phyloP scores from a whole-genome alignment of 495 filamentous ascomycete genomes.

The Thermothielavioides terrestris region DNA sequence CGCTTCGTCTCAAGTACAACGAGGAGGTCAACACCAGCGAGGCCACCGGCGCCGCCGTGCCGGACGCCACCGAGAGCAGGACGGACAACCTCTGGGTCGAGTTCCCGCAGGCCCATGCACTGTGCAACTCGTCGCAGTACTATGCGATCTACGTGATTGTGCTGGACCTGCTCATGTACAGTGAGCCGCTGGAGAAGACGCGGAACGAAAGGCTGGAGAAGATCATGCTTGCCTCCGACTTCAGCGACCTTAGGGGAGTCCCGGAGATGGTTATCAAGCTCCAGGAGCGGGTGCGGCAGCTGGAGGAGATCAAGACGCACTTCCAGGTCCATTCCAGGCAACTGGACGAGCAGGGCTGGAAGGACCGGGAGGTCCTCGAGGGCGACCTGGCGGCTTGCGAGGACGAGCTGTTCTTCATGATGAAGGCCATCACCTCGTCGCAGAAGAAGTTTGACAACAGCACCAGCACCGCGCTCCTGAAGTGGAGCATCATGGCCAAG shows the following conservation, averaged over 20 bases:
- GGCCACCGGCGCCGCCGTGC: conserved; percentile 23
- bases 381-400: conserved; percentile 82
- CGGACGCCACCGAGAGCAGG: conserved; percentile 59
- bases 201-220: conserved; percentile 88
- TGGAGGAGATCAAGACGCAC: conserved; percentile 93
- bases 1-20: conserved; percentile 92
- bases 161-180: conserved; percentile 87
- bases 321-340: conserved; percentile 88
- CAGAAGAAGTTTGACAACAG: conserved; percentile 75
- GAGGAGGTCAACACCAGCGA: conserved; percentile 73
- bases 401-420: conserved; percentile 98
- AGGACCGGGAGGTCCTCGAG: conserved; percentile 76
- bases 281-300: conserved; percentile 82
- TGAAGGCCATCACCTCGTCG: conserved; percentile 97
- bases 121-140: conserved; percentile 94
- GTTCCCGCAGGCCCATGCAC: conserved; percentile 82
- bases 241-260: conserved; percentile 89
- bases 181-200: conserved; percentile 91
- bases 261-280: conserved; percentile 88
- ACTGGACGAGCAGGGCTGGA: conserved; percentile 83
- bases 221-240: conserved; percentile 99
- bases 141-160: conserved; percentile 97
- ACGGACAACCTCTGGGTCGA: conserved; percentile 96
- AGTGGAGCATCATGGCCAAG: conserved; percentile 80
- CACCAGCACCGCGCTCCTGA: conserved; percentile 66